These are phyloP conservation scores for Claviceps fusiformis DNA, from an alignment of 2,329 filamentous ascomycete genomes.

Conservation along the genomic window DNA sequence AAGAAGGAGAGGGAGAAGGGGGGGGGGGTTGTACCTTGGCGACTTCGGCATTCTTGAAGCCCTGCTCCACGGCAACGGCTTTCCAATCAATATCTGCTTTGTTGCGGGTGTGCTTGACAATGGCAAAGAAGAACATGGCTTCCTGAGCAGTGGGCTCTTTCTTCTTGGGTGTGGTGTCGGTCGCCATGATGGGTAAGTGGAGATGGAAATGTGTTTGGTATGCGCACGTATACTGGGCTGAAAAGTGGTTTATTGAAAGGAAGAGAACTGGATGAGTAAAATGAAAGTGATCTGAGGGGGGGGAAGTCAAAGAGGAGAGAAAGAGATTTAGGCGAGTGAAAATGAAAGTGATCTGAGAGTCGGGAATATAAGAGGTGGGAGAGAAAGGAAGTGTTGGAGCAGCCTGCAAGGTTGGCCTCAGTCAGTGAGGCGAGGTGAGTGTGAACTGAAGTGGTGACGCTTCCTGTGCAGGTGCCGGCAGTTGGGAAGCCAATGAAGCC, in stretches of 20 bases:
- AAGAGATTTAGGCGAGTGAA: too few species aligned
- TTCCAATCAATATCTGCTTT: conserved; percentile 36
- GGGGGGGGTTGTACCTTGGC: conserved; percentile 23
- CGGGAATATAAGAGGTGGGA: too few species aligned
- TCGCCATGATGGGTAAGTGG: conserved; percentile 15
- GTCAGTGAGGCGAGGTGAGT: background rate
- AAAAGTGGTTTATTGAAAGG: too few species aligned
- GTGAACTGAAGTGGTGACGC: background rate
- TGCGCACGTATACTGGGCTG: background rate
- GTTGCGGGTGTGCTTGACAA: conserved; percentile 29
- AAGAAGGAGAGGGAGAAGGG: too few species aligned
- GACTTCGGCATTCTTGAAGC: conserved; percentile 31
- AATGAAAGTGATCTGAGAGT: too few species aligned
- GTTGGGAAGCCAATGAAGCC: background rate
- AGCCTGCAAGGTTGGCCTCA: too few species aligned
- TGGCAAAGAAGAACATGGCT: conserved; percentile 29
- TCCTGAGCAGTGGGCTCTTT: conserved; percentile 26
- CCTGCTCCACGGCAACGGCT: conserved; percentile 25
- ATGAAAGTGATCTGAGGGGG: too few species aligned
- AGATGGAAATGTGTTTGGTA: background rate
- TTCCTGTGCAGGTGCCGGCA: background rate
- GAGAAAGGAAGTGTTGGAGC: too few species aligned
- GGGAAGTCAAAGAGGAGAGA: too few species aligned
- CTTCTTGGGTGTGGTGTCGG: conserved; percentile 12
- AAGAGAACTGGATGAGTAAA: too few species aligned